A percentile compares a stretch with the other conserved stretches of the same genome.
Evolutionary conservation across 1,139 yeast species (phyloP).

Genomic region (Pichia cactophila): DNA sequence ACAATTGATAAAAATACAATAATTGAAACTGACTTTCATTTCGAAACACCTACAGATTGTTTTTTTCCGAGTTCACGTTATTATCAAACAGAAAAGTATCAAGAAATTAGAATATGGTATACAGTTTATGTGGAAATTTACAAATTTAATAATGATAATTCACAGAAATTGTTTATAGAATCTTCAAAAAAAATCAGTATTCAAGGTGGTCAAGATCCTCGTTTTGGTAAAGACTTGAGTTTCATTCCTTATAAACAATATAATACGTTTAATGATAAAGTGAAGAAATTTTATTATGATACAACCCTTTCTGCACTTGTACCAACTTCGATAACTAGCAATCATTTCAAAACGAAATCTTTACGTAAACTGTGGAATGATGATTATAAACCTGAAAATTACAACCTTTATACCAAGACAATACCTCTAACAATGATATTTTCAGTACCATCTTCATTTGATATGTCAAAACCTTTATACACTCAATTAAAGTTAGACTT

Average conservation of each 20-base stretch:
- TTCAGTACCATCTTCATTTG: not conserved
- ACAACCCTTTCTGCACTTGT: not conserved
- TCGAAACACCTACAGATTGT: not conserved
- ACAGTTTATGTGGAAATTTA: not conserved
- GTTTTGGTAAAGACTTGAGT: not conserved
- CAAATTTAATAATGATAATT: not conserved
- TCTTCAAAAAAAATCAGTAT: too few relatives aligned
- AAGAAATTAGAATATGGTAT: not conserved
- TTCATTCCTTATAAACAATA: not conserved
- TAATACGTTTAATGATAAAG: not conserved
- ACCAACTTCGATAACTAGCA: not conserved
- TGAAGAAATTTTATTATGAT: not conserved
- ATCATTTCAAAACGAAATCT: not conserved
- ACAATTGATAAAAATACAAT: not conserved
- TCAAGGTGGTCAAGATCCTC: not conserved
- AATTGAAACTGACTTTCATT: not conserved
- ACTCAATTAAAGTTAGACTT: not conserved
- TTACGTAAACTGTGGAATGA: not conserved
- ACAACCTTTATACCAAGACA: not conserved
- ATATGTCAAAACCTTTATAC: not conserved
- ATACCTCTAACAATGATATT: not conserved
- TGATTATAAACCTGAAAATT: not conserved
- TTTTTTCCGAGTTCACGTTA: not conserved
- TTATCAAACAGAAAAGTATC: not conserved
- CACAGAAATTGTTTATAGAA: not conserved